Percentiles rank a stretch among this genome's conserved stretches.
These are phyloP conservation scores for Wickerhamomyces rabaulensis DNA, from an alignment of 805 yeast genomes.

Conservation along the genomic window DNA sequence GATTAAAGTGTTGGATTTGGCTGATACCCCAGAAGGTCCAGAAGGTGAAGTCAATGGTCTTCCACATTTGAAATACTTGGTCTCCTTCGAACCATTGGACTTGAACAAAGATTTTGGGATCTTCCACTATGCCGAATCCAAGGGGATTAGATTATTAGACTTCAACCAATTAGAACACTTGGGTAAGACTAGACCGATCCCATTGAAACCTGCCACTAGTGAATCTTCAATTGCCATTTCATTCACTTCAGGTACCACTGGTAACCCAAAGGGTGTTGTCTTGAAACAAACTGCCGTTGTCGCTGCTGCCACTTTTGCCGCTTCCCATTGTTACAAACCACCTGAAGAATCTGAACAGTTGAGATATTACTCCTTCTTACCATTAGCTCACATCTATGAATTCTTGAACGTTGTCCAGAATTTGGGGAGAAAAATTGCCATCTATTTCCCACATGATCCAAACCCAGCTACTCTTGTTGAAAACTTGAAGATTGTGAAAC, in stretches of 20 bases:
- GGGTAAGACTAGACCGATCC: conserved; percentile 31
- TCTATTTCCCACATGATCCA: conserved; percentile 42
- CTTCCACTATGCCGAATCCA: conserved; percentile 19
- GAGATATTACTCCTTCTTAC: conserved; percentile 39
- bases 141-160: conserved; percentile 28
- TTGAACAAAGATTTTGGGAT: conserved; percentile 27
- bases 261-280: conserved; percentile 59
- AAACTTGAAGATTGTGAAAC: conserved; percentile 42
- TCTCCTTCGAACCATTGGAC: conserved; percentile 40
- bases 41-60: conserved; percentile 19
- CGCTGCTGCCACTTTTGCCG: conserved; percentile 27
- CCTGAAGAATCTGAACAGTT: conserved; percentile 20
- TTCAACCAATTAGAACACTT: conserved; percentile 34
- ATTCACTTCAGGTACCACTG: conserved; percentile 61
- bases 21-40: neutral
- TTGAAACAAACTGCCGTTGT: conserved; percentile 39
- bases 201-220: conserved; percentile 35
- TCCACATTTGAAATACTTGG: conserved; percentile 35
- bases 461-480: conserved; percentile 41
- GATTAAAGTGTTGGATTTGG: conserved; percentile 14
- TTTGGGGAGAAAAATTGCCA: conserved; percentile 30
- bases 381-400: conserved; percentile 55
- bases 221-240: conserved; percentile 42
- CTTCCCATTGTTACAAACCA: conserved; percentile 14
- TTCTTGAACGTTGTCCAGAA: conserved; percentile 38